These are phyloP conservation scores for Agrostemma githago DNA, from an alignment of 148 eudicot species.

Conservation along the genomic window DNA sequence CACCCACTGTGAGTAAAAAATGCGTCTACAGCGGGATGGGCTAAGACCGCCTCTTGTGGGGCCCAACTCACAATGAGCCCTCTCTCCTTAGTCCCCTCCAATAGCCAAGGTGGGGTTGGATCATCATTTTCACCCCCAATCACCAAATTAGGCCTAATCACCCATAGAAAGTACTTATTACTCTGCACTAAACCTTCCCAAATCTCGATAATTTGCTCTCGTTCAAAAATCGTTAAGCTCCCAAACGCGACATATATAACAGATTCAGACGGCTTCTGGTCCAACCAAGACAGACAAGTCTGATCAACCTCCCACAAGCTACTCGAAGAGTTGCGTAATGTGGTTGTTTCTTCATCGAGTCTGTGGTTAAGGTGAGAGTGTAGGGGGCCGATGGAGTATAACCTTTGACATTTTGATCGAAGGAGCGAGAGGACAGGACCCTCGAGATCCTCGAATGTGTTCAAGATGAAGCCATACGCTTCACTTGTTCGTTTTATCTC, in stretches of 20 bases:
- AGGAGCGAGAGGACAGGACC: slow-evolving; percentile 34
- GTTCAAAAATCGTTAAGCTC: slow-evolving; percentile 32
- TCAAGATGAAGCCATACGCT: slow-evolving; percentile 30
- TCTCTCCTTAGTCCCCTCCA: slow-evolving; percentile 37
- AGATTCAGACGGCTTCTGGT: slow-evolving; percentile 26
- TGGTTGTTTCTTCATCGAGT: neutral
- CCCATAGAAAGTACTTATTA: slow-evolving; percentile 48
- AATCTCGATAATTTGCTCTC: slow-evolving; percentile 39
- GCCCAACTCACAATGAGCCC: slow-evolving; percentile 45
- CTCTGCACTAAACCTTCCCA: slow-evolving; percentile 55
- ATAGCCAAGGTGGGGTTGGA: slow-evolving; percentile 20
- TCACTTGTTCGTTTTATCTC: neutral
- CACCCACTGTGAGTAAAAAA: slow-evolving; percentile 53
- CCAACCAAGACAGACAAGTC: slow-evolving; percentile 46
- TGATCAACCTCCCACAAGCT: slow-evolving; percentile 41
- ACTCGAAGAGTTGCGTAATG: neutral
- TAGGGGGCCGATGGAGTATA: slow-evolving; percentile 16
- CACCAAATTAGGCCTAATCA: slow-evolving; percentile 33
- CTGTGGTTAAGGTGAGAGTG: slow-evolving; percentile 25
- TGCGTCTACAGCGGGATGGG: slow-evolving; percentile 32
- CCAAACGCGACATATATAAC: slow-evolving; percentile 37
- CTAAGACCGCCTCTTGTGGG: slow-evolving; percentile 44
- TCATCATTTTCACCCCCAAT: slow-evolving; percentile 6
- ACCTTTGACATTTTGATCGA: slow-evolving; percentile 12
- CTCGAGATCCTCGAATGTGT: slow-evolving; percentile 49